Base-by-base conservation (phyloP, 495 filamentous ascomycete genomes). In the Lasiosphaeria miniovina region DNA sequence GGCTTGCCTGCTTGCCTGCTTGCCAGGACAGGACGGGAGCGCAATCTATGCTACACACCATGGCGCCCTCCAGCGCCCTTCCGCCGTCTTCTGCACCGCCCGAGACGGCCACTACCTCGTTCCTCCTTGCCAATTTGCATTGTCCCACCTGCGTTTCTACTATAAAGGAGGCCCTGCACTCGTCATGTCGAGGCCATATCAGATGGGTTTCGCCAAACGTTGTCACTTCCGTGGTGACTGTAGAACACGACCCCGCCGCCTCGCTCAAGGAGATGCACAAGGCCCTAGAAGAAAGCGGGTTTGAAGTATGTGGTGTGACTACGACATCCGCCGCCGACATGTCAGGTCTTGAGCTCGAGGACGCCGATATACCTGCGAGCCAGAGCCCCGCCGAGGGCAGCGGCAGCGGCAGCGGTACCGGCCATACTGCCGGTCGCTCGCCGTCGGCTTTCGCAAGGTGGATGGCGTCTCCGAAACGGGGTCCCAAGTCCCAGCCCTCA, bases 141-240 rank as follows among this genome's bases (percentile, higher is more conserved):
- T 88, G 84, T 74, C 79, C 82, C 35, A 82, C 83, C 52, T 87
- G 84, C 62, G 77, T 85, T 17, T 77, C 78, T 24, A 71, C 75
- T 62, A 86, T 87, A 68, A 75, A 81, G 65, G 65, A 74, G 48
- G 74, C 71, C 61, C 62, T 86, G 36, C 66, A 65, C 53, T 70
- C 61, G 11, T 61, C 74, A 6, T 75, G 76, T 12, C 61, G 69
- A 14, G 74, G 69, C 32, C 61, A 61, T 33, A 70, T 84, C 46
- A 61, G 60, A 54, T 82, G 78, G 74, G 75, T 86, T 7, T 84
- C 83, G 52, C 76, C 81, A 52, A 84, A 82, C 52, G 75, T 85
- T 33, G 76, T 85, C 53, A 82, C 82, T 24, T 80, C 80, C 51
- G 78, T 77, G 51, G 78, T 83, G n/a, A 80, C 71, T 11, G 73